Conservation (phyloP, 1,139 yeast species). For the Scheffersomyces quercinus region DNA sequence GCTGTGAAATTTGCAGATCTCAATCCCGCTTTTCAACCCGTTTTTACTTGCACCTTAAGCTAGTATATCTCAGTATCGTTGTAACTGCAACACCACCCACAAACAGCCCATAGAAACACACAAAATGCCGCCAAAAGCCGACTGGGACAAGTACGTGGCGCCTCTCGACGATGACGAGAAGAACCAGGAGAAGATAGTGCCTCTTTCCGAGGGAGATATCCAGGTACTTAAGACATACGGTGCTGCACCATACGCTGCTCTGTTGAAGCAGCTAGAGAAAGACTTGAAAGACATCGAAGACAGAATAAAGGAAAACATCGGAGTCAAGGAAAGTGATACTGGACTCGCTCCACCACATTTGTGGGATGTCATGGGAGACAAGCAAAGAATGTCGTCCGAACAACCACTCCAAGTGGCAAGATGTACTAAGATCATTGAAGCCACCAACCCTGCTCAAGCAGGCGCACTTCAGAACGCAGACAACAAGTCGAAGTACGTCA, state of each 20-base stretch:
- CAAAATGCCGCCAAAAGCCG: slow-evolving; percentile 79
- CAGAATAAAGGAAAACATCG: slow-evolving; percentile 89
- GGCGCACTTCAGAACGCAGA: slow-evolving; percentile 60
- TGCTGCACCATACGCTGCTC: slow-evolving; percentile 90
- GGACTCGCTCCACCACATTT: slow-evolving; percentile 93
- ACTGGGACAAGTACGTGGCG: slow-evolving; percentile 96
- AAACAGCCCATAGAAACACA: slow-evolving; percentile 1
- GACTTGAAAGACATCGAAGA: slow-evolving; percentile 82
- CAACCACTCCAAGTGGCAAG: slow-evolving; percentile 98
- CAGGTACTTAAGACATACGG: slow-evolving; percentile 96
- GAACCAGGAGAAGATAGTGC: slow-evolving; percentile 73
- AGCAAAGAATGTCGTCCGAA: slow-evolving; percentile 88
- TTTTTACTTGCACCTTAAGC: too few relatives aligned
- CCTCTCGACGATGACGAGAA: slow-evolving; percentile 70
- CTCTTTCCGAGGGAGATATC: slow-evolving; percentile 93
- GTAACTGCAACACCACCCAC: not conserved
- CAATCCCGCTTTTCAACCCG: too few relatives aligned
- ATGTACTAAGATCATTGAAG: slow-evolving; percentile 93
- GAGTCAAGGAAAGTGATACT: slow-evolving; percentile 92
- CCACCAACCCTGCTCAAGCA: slow-evolving; percentile 35
- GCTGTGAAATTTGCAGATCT: too few relatives aligned
- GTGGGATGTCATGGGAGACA: slow-evolving; percentile 98
- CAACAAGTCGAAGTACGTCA: slow-evolving; percentile 87
- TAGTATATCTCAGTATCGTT: too few relatives aligned
- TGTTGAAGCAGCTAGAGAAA: slow-evolving; percentile 77